Base-by-base conservation (phyloP, 129 eudicot species). In the Flaveria ramosissima region DNA sequence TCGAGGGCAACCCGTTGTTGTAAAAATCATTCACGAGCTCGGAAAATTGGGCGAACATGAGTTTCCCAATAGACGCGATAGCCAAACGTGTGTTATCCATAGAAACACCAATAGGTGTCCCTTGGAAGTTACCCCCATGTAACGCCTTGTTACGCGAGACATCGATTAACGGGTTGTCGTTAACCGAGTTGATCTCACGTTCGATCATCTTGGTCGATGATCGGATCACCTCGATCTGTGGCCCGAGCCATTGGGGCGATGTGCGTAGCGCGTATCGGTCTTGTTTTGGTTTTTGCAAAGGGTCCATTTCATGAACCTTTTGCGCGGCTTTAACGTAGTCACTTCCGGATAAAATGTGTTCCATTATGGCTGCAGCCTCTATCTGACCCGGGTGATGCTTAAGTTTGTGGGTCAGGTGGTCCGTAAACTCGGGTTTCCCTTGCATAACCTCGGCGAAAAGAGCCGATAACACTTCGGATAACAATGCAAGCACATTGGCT, bases 281-380 rank as follows among this genome's bases (percentile, higher is more conserved):
- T 78, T 89, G 90, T 46, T 92, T 92, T 0, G 96, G 97, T 42
- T 92, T 89, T 47, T 92, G 97, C 56, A 92, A 63, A 0, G 92
- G 97, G 68, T 92, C 95, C 89, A 78, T 85, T 60, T 92, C 97
- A 20, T 92, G 97, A 6, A 89, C 50, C 76, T 92, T 92, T 20
- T 83, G 61, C 0, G 89, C 89, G 0, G 83, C 96, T 65, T 87
- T 92, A 8, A 89, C 92, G 32, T 83, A 89, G 7, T 85, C 78
- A 48, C 92, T 86, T 45, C 97, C 97, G 51, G 83, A 89, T 47
- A 92, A 84, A 65, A 92, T 89, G 86, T 92, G 84, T 46, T 92
- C 97, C 97, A 92, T 92, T 26, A 92, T 89, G 1, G 96, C 97
- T 0, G 97, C 97, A n/a, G 97, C 97, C 73, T 92, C 97, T 12